Evolutionary conservation across 2,329 filamentous ascomycete genomes (phyloP), one percentile per base, ranked within the genome.

Genomic region (Cyphellophora europaea): DNA sequence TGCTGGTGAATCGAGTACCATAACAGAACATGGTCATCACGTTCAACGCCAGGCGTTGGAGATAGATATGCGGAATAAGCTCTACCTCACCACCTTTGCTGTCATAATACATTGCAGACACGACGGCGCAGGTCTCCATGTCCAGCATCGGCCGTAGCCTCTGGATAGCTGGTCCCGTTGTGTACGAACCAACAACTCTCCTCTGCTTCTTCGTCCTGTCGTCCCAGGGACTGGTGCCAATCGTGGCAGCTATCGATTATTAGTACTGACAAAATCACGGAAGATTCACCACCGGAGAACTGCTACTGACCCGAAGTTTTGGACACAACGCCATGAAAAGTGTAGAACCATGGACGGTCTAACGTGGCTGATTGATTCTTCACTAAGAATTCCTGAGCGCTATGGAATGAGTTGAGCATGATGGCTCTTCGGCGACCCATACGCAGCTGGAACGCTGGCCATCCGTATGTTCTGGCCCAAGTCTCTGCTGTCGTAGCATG

Each of bases 151-250:
- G 21, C 6, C 27, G 8, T 28, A 38, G 19, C 15, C 30, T 19
- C 16, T 35, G 30, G 19, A 41, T 41, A 11, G 39, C 19, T 5
- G 39, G 39, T 2, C 31, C 32, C 6, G 39, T 42, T n/a, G 33
- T 42, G 10, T 30, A 32, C n/a, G 39, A 42, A n/a, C 37, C 39
- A 11, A 42, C 39, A 18, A 40, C 37, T 18, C 36, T 30, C 11
- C 38, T 28, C 28, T 35, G 39, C 15, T 39, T 38, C 29, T 42
- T 42, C 16, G 36, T 38, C 33, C 36, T 17, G n/a, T 42, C 39
- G 36, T 42, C 32, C 39, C 39, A 42, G 2, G 39, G 39, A 28
- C 29, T 39, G n/a, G 39, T 42, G 5, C 39, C 39, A 25, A 41
- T 41, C 28, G 38, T 41, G 3, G 35, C 38, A 11, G 38, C 38